Evolutionary conservation across 2,329 filamentous ascomycete species (phyloP).

Genomic region (Truncatella angustata): DNA sequence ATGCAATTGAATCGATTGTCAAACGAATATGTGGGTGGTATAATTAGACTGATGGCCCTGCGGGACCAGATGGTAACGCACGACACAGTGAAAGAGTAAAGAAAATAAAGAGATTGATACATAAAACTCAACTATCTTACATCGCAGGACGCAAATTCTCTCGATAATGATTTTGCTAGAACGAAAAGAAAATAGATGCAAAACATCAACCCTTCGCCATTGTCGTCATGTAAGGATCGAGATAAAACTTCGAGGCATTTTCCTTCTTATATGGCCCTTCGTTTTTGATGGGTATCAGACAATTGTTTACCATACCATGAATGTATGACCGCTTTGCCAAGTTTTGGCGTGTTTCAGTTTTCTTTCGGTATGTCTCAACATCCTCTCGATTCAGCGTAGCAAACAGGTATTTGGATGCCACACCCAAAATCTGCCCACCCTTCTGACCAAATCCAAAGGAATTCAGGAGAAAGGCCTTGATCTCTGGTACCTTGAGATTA

Average conservation of each 20-base stretch:
- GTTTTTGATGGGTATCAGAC: not conserved
- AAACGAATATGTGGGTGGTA: no score
- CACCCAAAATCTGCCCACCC: not conserved
- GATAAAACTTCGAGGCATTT: not conserved
- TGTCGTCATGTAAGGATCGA: no score
- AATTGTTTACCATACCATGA: not conserved
- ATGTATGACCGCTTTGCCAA: not conserved
- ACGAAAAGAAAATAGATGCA: no score
- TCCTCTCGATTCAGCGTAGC: not conserved
- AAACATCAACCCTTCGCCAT: no score
- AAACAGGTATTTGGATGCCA: not conserved
- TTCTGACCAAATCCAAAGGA: not conserved
- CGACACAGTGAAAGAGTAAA: no score
- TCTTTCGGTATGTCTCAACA: not conserved
- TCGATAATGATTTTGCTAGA: no score
- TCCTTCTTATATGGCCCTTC: not conserved
- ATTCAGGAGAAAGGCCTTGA: not conserved
- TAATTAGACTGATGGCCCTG: no score
- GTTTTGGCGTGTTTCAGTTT: not conserved
- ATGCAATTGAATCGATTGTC: no score
- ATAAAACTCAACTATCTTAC: no score
- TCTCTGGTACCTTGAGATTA: not conserved
- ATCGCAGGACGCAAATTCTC: no score
- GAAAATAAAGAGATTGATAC: no score
- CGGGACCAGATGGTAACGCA: no score